phyloP scores from a whole-genome alignment of 1,139 yeast genomes.

The Trichomonascaceae sp. region DNA sequence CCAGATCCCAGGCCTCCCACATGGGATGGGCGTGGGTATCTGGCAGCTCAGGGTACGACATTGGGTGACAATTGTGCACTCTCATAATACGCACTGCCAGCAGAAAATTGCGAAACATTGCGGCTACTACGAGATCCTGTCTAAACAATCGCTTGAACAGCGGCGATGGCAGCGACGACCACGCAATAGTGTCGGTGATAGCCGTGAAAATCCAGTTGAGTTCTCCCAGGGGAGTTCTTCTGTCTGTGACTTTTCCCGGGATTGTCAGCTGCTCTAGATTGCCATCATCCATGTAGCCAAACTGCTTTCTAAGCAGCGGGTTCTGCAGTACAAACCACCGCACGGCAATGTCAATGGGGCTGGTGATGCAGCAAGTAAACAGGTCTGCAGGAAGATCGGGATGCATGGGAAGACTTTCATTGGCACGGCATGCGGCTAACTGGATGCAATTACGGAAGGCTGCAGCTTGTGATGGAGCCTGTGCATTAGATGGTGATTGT shows the following conservation, averaged over 20 bases:
- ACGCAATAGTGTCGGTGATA: constrained; percentile 94
- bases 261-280: constrained; percentile 35
- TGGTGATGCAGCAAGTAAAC: constrained; percentile 87
- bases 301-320: constrained; percentile 23
- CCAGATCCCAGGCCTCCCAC: constrained; percentile 99
- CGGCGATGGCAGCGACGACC: constrained; percentile 86
- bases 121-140: constrained; percentile 95
- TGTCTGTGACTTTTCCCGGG: constrained; percentile 84
- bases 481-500: too few relatives aligned
- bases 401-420: constrained; percentile 81
- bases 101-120: constrained; percentile 80
- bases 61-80: constrained; percentile 83
- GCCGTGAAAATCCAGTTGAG: constrained; percentile 97
- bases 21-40: constrained; percentile 72
- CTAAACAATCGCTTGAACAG: constrained; percentile 81
- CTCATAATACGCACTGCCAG: constrained; percentile 93
- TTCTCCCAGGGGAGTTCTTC: constrained; percentile 93
- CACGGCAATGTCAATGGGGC: constrained; percentile 90
- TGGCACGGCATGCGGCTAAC: constrained; percentile 81
- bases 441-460: constrained; percentile 83
- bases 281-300: constrained; percentile 22
- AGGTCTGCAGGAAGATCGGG: constrained; percentile 95
- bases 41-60: constrained; percentile 88
- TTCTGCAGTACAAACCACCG: constrained; percentile 85
- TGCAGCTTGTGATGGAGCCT: too few relatives aligned